phyloP scores from a whole-genome alignment of 1,284 basidiomycete species.

The Tilletia indica region DNA sequence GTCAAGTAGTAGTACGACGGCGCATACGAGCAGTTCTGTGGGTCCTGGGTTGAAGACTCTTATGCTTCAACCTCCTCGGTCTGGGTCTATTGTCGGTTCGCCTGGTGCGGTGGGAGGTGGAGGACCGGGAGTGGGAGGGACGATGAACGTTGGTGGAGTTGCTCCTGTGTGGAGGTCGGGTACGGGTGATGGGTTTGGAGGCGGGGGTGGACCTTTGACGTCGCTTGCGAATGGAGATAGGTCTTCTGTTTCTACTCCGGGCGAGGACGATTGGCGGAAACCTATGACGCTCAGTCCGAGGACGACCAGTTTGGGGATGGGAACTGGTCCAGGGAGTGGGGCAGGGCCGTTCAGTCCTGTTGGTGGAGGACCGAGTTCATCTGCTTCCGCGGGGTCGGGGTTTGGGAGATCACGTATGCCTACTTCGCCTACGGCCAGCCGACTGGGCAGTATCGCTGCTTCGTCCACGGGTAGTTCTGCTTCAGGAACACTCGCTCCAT shows the following conservation, averaged over 20 bases:
- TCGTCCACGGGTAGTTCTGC: too few relatives aligned
- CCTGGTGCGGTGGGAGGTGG: neutral
- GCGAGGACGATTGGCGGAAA: constrained; percentile 1
- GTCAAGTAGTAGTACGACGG: constrained; percentile 4
- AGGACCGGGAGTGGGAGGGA: neutral
- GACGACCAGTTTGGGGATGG: constrained; percentile 9
- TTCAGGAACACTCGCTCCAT: neutral
- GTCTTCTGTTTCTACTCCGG: too few relatives aligned
- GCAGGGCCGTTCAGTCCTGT: neutral
- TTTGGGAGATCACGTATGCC: neutral
- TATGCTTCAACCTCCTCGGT: neutral
- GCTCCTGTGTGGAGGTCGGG: neutral
- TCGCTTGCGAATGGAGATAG: neutral
- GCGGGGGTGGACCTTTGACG: neutral
- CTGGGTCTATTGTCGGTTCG: neutral
- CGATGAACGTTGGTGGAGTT: neutral
- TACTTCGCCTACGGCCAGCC: constrained; percentile 7
- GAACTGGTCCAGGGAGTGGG: neutral
- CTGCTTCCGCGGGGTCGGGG: too few relatives aligned
- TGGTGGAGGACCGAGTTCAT: neutral
- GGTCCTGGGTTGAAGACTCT: neutral
- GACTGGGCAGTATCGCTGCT: neutral
- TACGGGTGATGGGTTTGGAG: constrained; percentile 14
- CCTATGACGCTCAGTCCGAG: neutral
- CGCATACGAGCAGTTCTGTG: neutral